phyloP scores from a whole-genome alignment of 164 flowering plant genomes.

The Houttuynia cordata region DNA sequence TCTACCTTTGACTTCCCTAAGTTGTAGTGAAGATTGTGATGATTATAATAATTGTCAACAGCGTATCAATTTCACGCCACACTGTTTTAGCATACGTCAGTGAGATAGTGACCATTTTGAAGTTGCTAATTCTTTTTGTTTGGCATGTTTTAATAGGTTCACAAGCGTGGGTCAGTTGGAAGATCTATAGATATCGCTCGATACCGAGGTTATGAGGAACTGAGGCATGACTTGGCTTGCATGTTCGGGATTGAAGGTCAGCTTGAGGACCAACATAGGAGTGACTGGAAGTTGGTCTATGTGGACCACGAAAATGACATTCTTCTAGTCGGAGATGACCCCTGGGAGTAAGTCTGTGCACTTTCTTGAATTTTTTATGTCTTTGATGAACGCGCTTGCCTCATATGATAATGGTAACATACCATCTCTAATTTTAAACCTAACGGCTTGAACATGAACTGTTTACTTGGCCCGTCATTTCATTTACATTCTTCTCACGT shows the following conservation, averaged over 20 bases:
- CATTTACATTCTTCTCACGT: background rate
- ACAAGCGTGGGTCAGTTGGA: conserved; percentile 94
- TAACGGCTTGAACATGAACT: too few relatives aligned
- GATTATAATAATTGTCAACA: too few relatives aligned
- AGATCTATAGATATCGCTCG: conserved; percentile 82
- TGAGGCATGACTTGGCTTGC: conserved; percentile 67
- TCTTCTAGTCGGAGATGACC: conserved; percentile 86
- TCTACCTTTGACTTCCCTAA: too few relatives aligned
- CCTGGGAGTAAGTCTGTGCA: conserved; percentile 96
- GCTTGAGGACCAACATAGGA: conserved; percentile 75
- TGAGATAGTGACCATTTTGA: too few relatives aligned
- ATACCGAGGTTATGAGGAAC: conserved; percentile 77
- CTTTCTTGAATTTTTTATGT: too few relatives aligned
- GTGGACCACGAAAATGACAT: conserved; percentile 90
- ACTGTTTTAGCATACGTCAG: too few relatives aligned
- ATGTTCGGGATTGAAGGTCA: conserved; percentile 95
- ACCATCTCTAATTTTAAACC: too few relatives aligned
- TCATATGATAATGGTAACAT: too few relatives aligned
- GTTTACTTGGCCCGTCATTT: too few relatives aligned
- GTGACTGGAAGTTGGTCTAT: conserved; percentile 84
- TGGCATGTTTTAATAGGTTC: conserved; percentile 37
- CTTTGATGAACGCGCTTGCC: background rate
- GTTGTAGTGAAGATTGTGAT: too few relatives aligned
- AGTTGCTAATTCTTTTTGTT: background rate
- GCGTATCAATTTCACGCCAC: too few relatives aligned